Percentiles rank a stretch among this genome's conserved stretches.
Evolutionary conservation across 2,329 filamentous ascomycete species (phyloP).

Genomic region (Juglanconis oblonga): DNA sequence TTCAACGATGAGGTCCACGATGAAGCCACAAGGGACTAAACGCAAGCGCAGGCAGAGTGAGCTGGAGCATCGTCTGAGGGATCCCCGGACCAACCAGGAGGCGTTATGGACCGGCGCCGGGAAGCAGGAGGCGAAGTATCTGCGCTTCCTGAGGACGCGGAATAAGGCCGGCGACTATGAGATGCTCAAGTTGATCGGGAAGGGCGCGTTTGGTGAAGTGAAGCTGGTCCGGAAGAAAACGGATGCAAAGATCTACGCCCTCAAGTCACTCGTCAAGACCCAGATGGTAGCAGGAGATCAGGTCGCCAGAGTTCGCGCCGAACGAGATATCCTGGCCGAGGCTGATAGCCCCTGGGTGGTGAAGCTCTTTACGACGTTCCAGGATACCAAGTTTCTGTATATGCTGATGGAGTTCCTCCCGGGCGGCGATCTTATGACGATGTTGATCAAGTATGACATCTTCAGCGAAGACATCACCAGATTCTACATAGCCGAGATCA

Average conservation of each 20-base stretch:
- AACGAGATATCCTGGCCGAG: constrained; percentile 76
- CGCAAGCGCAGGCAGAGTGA: constrained; percentile 57
- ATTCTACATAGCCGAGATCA: constrained; percentile 82
- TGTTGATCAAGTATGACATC: constrained; percentile 82
- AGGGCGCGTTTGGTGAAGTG: constrained; percentile 78
- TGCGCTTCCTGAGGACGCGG: constrained; percentile 69
- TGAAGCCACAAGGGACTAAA: not conserved
- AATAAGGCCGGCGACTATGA: constrained; percentile 70
- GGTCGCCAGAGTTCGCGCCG: constrained; percentile 72
- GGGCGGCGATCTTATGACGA: constrained; percentile 78
- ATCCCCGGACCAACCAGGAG: constrained; percentile 45
- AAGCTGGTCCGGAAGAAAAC: constrained; percentile 73
- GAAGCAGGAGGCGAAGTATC: constrained; percentile 59
- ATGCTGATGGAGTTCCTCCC: constrained; percentile 81
- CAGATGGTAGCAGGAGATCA: constrained; percentile 85
- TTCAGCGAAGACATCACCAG: constrained; percentile 79
- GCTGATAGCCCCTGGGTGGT: constrained; percentile 80
- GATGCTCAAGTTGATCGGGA: constrained; percentile 75
- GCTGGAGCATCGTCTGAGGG: constrained; percentile 53
- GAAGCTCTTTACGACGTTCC: constrained; percentile 76
- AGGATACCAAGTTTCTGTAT: constrained; percentile 73
- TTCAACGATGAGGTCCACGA: not conserved
- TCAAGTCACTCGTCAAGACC: constrained; percentile 75
- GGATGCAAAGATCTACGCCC: constrained; percentile 73
- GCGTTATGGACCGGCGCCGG: constrained; percentile 52